Base-by-base conservation (phyloP, 495 filamentous ascomycete species). In the Penicillium diatomitis region DNA sequence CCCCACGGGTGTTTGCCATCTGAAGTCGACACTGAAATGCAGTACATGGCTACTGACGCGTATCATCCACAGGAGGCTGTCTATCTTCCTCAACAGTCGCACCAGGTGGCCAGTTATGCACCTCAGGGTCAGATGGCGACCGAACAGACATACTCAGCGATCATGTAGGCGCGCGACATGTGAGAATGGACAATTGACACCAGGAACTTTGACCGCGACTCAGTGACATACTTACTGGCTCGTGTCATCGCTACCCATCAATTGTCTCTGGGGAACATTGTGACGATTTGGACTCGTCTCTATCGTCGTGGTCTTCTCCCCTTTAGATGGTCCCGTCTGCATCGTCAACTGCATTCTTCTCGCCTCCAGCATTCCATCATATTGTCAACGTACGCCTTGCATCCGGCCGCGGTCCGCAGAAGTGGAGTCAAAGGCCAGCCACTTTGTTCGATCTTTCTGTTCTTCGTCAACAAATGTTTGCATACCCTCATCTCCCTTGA, bases 401-500 rank as follows among this genome's bases (percentile, higher is more conserved):
- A 63, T 61, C 62, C 55, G 56, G 50, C 54, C 61, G 53, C 46
- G 58, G 51, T 59, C 46, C 36, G 7, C 54, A 49, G 38, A 46
- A 48, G 48, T 48, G 47, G 56, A 55, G 54, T 52, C 54, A 50
- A 62, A 35, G 50, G 57, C 52, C 56, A 60, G 53, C 56, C 56
- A 34, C 54, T 55, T 20, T 10, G 30, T 46, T 46, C 33, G 7
- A 42, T 35, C 47, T 62, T 55, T 53, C 47, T 46, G 47, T 58
- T 62, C 53, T 56, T 58, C 54, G 57, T 53, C 58, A 52, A 64
- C 68, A 70, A 69, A 68, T 62, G 20, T 20, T 20, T 70, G 69
- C 69, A 72, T 72, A 72, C 69, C 67, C 69, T 56, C 63, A 55
- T 61, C 56, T 64, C 32, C 9, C 33, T 60, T 43, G 40, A 60